phyloP scores from a whole-genome alignment of 768 basidiomycete species.

The Saitozyma sp. region DNA sequence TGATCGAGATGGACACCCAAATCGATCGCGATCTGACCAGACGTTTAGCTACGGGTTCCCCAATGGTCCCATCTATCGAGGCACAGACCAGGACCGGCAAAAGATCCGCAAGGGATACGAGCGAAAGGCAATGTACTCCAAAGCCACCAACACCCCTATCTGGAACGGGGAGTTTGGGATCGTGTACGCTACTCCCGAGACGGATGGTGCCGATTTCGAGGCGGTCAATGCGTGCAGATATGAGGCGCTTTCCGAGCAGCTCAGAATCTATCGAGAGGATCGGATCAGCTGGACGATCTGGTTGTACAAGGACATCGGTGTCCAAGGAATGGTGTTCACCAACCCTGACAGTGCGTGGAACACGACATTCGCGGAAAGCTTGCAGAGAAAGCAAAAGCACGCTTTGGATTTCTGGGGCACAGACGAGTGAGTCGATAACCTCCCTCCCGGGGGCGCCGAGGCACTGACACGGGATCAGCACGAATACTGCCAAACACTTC shows the following conservation, averaged over 20 bases:
- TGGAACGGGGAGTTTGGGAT: too few species aligned
- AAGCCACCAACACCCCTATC: conserved; percentile 49
- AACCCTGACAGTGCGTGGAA: conserved; percentile 56
- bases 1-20: too few species aligned
- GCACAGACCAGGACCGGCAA: neutral
- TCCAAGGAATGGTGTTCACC: conserved; percentile 53
- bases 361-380: conserved; percentile 1
- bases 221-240: too few species aligned
- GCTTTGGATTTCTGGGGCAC: conserved; percentile 10
- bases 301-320: too few species aligned
- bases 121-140: conserved; percentile 76
- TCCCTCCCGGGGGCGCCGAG: too few species aligned
- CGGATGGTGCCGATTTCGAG: too few species aligned
- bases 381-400: conserved; percentile 4
- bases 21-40: too few species aligned
- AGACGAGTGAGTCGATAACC: conserved; percentile 1
- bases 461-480: neutral
- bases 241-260: too few species aligned
- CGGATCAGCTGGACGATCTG: too few species aligned
- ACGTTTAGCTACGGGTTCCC: conserved; percentile 65
- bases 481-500: neutral
- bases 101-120: conserved; percentile 55
- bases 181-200: too few species aligned
- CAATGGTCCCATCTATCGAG: conserved; percentile 22
- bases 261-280: too few species aligned